Evolutionary conservation across 305 asterid genomes (phyloP).

Genomic region (Solanum aculeatissimum): DNA sequence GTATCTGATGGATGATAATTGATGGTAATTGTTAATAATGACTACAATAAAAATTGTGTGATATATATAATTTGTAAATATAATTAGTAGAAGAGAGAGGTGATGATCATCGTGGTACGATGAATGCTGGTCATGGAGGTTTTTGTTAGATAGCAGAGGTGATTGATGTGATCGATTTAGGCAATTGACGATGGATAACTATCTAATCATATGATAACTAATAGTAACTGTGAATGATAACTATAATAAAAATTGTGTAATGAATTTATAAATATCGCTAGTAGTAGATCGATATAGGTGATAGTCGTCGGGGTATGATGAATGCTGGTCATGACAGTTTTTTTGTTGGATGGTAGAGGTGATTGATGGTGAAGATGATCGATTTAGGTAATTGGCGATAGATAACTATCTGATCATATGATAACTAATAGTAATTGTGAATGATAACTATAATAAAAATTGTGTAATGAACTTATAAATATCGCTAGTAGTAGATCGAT

Average conservation of each 20-base stretch:
- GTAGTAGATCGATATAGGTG: background rate
- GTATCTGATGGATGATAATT: background rate
- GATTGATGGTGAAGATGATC: background rate
- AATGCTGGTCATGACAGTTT: background rate
- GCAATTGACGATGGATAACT: background rate
- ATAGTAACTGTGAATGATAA: no score
- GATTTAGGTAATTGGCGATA: background rate
- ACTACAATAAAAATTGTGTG: no score
- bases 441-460: no score
- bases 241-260: no score
- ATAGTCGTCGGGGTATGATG: background rate
- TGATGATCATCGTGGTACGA: background rate
- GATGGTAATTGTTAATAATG: background rate
- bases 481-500: no score
- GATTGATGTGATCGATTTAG: background rate
- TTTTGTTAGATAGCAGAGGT: background rate
- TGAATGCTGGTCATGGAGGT: background rate
- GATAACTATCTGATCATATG: no score
- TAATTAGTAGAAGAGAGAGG: background rate
- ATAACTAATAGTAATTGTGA: no score
- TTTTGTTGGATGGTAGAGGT: background rate
- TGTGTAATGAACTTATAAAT: no score
- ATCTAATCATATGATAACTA: no score
- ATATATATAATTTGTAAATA: no score
- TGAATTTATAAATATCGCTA: background rate